Evolutionary conservation across 169 alveolate species (phyloP), one percentile per base, ranked within the genome.

Genomic region (Theileria orientalis): DNA sequence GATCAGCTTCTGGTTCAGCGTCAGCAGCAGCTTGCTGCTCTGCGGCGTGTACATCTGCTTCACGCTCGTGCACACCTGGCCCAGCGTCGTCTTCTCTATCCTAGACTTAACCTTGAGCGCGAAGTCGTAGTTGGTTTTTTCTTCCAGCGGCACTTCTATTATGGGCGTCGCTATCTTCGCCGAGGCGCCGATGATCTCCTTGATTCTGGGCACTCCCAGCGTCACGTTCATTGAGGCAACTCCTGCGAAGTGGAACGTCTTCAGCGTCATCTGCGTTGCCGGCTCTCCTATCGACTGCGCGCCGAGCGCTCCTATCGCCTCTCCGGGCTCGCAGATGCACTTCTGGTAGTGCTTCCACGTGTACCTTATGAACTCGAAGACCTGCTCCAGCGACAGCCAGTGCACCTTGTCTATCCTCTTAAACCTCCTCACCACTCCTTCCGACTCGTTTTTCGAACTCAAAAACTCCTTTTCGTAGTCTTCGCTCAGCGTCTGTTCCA

Each of bases 231-330:
- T 96, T 52, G 97, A 91, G 41, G 98, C 98, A 47, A 95, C 98
- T 23, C 99, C 98, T 6, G 99, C 98, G 80, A 96, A 97, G 85
- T 98, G 99, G 89, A 98, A 98, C 47, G 99, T 97, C 92, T 98
- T 98, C 69, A 98, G 83, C n/a, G 99, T 97, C 99, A 98, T 98
- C 83, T 98, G 98, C 1, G 99, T 98, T 19, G 98, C 99, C 3
- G 99, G 99, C 54, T 98, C 99, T 8, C 99, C 99, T 49, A 98
- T 96, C n/a, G 99, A 95, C 85, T 97, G 98, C 7, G 99, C 99
- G 5, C 99, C 98, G 47, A 97, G 94, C 2, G 99, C 99, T 3
- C 99, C 99, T 3, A 97, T 99, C 9, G 99, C 99, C 79, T 97
- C 99, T n/a, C 99, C 99, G 0, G 99, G 99, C 57, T 92, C 92